These are phyloP conservation scores for Anthracocystis walkeri DNA, from an alignment of 1,284 basidiomycete species.

Conservation along the genomic window DNA sequence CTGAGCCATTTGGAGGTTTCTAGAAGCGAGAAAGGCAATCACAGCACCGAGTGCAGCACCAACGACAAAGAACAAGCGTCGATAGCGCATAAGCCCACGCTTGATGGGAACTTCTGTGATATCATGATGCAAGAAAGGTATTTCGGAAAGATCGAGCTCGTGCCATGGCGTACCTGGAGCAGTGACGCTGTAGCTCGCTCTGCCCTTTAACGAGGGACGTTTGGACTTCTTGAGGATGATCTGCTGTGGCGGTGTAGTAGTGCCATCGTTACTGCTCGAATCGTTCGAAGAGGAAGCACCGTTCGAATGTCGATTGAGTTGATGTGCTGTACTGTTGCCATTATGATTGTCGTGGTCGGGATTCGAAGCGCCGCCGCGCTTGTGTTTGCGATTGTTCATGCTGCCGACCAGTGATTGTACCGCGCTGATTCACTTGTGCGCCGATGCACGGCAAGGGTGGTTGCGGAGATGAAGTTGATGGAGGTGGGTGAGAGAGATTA, in stretches of 20 bases:
- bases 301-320: conserved; percentile 18
- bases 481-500: too few relatives aligned
- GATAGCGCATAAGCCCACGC: conserved; percentile 55
- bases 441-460: too few relatives aligned
- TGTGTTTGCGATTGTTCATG: conserved; percentile 47
- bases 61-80: conserved; percentile 58
- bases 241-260: conserved; percentile 42
- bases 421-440: not conserved
- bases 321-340: conserved; percentile 27
- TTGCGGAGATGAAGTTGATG: too few relatives aligned
- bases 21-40: conserved; percentile 49
- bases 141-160: conserved; percentile 62
- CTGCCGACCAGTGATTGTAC: not conserved
- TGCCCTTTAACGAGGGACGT: conserved; percentile 39
- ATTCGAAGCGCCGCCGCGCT: conserved; percentile 14
- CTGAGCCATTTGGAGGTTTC: conserved; percentile 54
- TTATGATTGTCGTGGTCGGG: conserved; percentile 2
- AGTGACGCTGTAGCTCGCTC: conserved; percentile 48
- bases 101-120: conserved; percentile 26
- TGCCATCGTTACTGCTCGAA: conserved; percentile 13
- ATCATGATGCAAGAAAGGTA: conserved; percentile 53
- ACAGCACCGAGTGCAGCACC: conserved; percentile 56
- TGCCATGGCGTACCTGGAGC: conserved; percentile 64
- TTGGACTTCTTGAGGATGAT: conserved; percentile 48
- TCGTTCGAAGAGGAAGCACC: not conserved